These are phyloP conservation scores for Apiotrichum montevideense DNA, from an alignment of 1,284 basidiomycete species.

Conservation along the genomic window DNA sequence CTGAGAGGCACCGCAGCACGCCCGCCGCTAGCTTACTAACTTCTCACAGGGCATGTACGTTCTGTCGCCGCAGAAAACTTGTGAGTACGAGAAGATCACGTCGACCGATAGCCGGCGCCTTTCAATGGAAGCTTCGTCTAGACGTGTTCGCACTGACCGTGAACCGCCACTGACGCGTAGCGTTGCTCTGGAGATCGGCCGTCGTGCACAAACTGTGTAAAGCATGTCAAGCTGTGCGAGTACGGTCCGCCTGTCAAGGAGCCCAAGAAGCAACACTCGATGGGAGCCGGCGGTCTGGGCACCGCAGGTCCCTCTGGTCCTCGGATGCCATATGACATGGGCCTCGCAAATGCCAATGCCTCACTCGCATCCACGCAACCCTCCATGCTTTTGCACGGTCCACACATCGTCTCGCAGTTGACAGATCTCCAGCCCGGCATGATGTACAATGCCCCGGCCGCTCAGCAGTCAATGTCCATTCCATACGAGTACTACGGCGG, in stretches of 20 bases:
- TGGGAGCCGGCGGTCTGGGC: conserved; percentile 14
- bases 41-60: conserved; percentile 32
- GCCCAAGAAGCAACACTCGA: conserved; percentile 1
- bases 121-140: no score
- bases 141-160: no score
- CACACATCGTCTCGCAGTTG: not conserved
- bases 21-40: not conserved
- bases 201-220: conserved; percentile 32
- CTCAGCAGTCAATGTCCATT: not conserved
- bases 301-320: conserved; percentile 7
- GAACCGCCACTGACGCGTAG: conserved; percentile 7
- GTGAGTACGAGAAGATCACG: conserved; percentile 13
- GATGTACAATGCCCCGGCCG: not conserved
- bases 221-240: conserved; percentile 37
- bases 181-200: conserved; percentile 36
- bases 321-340: not conserved
- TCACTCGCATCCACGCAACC: not conserved
- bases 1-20: no score
- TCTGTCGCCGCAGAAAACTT: conserved; percentile 38
- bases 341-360: not conserved
- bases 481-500: not conserved
- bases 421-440: not conserved
- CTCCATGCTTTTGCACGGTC: not conserved
- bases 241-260: conserved; percentile 22
- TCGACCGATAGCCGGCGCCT: no score